Base-by-base conservation (phyloP, 2,329 filamentous ascomycete species). In the Pezizomycotina sp. region DNA sequence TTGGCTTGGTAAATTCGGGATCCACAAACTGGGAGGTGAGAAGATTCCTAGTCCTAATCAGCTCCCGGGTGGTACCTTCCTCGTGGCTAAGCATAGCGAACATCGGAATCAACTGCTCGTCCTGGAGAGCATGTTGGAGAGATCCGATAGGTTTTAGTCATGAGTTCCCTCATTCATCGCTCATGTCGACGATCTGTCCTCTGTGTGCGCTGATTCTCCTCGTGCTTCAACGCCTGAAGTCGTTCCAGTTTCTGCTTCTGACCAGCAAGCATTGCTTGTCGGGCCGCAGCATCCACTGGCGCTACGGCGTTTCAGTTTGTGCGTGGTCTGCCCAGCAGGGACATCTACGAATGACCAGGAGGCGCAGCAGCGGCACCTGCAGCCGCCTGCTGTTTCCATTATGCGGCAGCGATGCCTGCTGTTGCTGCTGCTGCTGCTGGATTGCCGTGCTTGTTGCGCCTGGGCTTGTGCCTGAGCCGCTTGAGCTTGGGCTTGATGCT, bases 71-170 rank as follows among this genome's bases (percentile, higher is more conserved):
- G 14, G 36, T 36, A 4, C 31, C 13, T 19, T 43, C 40, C 7
- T 31, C 31, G 4, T 31, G 35, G 7, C 35, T 14, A 8, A 43
- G 19, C 40, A 43, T 43, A 27, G 39, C 20, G 23, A 43, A 38
- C 35, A 43, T 43, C 4, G 40, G 40, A 12, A 43, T 43, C 40
- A 35, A 43, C 23, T 43, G 40, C 35, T 43, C 40, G 35, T 38
- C 39, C 8, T 36, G 12, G 6, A 33, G 18, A 43, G 32, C 14
- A 34, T 25, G 9, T 35, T 14, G 2, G 35, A 38, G 2, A 28
- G 35, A 13, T 43, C 40, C 19, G 31, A 38, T 3, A 43, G 8
- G 35, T 32, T 15, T 38, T 27, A 19, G 31, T 38, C 18, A 38
- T 43, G 10, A 36, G 31, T 5, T 27, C 35, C 10, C 36, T 38